Conservation (phyloP, 345 rosid genomes). For the Eucalyptus cladocalyx region DNA sequence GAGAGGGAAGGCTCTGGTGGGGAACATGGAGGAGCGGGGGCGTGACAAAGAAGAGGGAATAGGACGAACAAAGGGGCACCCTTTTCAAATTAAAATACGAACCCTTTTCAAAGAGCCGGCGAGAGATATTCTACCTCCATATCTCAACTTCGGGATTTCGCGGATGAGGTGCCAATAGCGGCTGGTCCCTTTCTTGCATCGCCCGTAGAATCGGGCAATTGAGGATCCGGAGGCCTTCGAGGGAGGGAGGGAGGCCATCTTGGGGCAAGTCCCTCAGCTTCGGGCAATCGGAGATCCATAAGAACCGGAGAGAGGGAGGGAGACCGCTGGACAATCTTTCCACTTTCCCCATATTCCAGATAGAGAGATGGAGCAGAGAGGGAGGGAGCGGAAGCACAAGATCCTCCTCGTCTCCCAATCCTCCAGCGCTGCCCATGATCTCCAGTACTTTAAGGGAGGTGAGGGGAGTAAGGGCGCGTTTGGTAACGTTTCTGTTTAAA, state of each 20-base stretch:
- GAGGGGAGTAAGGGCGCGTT: not conserved
- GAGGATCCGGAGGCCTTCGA: accelerated
- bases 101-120: too few species aligned
- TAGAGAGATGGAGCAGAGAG: not conserved
- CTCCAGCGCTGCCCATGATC: not conserved
- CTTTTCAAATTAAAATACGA: too few species aligned
- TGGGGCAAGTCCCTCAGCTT: not conserved
- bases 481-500: too few species aligned
- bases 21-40: not conserved
- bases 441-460: accelerated
- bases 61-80: too few species aligned
- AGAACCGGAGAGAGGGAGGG: not conserved
- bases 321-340: not conserved
- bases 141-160: not conserved
- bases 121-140: too few species aligned
- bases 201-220: not conserved
- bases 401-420: not conserved
- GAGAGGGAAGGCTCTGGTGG: not conserved
- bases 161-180: not conserved
- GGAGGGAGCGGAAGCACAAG: not conserved
- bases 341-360: accelerated
- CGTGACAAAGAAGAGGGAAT: too few species aligned
- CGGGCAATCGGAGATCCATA: accelerated
- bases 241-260: not conserved
- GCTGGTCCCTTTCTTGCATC: not conserved